A percentile compares a stretch with the other conserved stretches of the same genome.
Conservation (phyloP, 1,139 yeast genomes). For the Saccharomyces hybrid region DNA sequence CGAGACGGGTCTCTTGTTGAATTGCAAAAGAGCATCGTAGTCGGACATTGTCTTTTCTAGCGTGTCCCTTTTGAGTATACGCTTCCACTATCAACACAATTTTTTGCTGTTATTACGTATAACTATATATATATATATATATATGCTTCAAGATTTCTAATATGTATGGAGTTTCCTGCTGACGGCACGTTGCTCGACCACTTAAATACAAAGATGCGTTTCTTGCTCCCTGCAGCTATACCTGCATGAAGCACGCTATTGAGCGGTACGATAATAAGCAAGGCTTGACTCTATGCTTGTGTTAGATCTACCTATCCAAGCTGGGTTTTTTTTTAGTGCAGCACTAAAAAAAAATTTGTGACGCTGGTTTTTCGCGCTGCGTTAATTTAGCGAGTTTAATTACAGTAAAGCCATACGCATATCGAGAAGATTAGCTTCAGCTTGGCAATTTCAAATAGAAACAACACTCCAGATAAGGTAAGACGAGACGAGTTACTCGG, state of each 20-base stretch:
- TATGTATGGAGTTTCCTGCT: not conserved
- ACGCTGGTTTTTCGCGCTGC: slow-evolving; percentile 92
- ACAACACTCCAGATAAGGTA: too few relatives aligned
- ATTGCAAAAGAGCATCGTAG: slow-evolving; percentile 60
- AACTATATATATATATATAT: not conserved
- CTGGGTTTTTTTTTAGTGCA: not conserved
- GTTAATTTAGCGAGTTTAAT: not conserved
- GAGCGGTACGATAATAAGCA: not conserved
- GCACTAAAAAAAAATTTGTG: slow-evolving; percentile 76
- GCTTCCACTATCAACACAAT: too few relatives aligned
- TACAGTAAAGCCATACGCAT: not conserved
- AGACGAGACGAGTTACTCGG: too few relatives aligned
- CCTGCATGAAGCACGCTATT: not conserved
- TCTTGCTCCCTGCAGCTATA: too few relatives aligned
- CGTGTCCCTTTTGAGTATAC: not conserved
- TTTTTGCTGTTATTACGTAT: too few relatives aligned
- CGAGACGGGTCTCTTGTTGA: slow-evolving; percentile 70
- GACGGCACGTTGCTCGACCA: not conserved
- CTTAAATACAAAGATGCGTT: not conserved
- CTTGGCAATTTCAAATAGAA: not conserved
- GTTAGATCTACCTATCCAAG: not conserved
- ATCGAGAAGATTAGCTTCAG: not conserved
- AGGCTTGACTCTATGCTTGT: not conserved
- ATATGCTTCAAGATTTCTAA: not conserved
- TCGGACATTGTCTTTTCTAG: slow-evolving; percentile 38